phyloP scores from a whole-genome alignment of 768 basidiomycete species.

The Suillus clintonianus region DNA sequence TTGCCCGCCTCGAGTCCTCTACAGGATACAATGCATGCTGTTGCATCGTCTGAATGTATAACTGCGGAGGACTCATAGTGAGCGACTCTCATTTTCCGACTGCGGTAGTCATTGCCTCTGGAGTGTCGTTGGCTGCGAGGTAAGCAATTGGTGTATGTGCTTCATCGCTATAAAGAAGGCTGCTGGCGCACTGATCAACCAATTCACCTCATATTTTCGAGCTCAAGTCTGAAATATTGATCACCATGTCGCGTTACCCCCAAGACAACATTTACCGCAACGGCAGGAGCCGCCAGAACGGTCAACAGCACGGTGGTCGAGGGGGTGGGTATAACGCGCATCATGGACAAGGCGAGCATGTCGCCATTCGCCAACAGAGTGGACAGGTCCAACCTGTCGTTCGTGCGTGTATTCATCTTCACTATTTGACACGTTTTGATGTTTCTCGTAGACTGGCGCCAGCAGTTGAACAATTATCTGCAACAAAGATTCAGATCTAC shows the following conservation, averaged over 20 bases:
- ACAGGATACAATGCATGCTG: neutral
- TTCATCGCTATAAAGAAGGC: neutral
- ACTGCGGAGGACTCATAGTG: neutral
- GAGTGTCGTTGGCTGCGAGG: neutral
- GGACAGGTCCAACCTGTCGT: neutral
- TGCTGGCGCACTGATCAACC: neutral
- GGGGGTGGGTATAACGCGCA: neutral
- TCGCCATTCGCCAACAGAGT: neutral
- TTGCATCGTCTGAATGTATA: neutral
- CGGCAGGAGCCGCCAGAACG: neutral
- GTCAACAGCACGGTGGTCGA: neutral
- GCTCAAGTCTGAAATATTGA: neutral
- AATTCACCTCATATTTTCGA: neutral
- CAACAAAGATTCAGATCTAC: constrained; percentile 15
- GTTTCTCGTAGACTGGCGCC: constrained; percentile 17
- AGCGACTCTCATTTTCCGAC: neutral
- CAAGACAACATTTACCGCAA: neutral
- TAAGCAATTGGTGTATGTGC: neutral
- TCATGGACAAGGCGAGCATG: neutral
- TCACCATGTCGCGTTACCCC: neutral
- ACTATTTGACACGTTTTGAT: neutral
- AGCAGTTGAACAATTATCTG: constrained; percentile 28
- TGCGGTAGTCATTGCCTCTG: neutral
- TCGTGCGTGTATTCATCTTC: neutral
- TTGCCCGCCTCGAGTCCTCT: too few relatives aligned